Conservation (phyloP, 495 filamentous ascomycete genomes). For the Penicillium ochrochloron region DNA sequence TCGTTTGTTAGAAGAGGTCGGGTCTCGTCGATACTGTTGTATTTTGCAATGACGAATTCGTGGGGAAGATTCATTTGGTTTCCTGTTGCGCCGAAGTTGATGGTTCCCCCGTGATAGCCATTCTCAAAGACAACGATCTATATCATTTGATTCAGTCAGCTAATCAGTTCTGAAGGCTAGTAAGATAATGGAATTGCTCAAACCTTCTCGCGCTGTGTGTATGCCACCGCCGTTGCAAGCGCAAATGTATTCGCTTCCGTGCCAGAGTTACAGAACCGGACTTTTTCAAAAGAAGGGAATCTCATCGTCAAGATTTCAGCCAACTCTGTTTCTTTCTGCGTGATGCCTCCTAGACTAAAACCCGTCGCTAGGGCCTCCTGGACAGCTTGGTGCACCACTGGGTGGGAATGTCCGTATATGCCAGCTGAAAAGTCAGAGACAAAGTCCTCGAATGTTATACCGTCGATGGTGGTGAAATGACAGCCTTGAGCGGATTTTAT, state of each 20-base stretch:
- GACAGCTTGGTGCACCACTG: neutral
- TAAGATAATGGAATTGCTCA: too few relatives aligned
- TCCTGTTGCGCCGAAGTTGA: neutral
- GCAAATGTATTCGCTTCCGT: neutral
- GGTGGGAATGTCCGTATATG: neutral
- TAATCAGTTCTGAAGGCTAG: neutral
- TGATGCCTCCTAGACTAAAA: neutral
- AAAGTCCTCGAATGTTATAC: neutral
- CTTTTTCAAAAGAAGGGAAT: neutral
- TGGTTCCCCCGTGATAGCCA: neutral
- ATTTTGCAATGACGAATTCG: neutral
- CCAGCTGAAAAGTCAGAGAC: neutral
- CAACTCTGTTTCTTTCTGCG: neutral
- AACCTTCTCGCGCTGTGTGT: neutral
- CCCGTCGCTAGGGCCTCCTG: neutral
- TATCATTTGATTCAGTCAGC: neutral
- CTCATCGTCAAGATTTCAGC: neutral
- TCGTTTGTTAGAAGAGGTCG: neutral
- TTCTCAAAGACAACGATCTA: neutral
- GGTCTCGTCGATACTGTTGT: neutral
- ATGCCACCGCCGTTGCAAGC: neutral
- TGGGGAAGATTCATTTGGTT: neutral
- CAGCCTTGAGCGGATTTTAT: neutral
- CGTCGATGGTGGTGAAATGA: neutral
- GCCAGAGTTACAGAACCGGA: neutral